Evolutionary conservation across 768 basidiomycete species (phyloP).

Genomic region (Lyophyllum semitale): DNA sequence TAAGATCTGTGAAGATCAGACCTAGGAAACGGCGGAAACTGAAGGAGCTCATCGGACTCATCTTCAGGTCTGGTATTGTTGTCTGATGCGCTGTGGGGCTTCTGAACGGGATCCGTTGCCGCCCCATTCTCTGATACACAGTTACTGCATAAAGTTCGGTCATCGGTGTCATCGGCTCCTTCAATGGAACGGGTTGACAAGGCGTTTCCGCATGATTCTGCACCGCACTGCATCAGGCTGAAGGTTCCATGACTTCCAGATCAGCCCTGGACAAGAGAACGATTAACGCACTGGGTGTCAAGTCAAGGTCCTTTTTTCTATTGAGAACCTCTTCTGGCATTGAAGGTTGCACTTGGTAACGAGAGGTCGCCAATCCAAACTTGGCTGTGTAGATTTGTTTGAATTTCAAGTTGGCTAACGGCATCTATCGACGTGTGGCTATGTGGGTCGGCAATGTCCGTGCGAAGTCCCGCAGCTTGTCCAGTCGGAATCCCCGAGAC

Average conservation of each 20-base stretch:
- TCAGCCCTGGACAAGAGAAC: neutral
- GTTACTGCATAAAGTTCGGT: neutral
- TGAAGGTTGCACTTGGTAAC: neutral
- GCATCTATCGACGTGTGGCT: too few relatives aligned
- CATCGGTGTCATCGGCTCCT: neutral
- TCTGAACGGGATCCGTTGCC: neutral
- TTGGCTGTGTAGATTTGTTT: too few relatives aligned
- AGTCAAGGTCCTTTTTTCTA: neutral
- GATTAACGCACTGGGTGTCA: neutral
- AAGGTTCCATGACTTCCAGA: neutral
- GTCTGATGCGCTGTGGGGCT: neutral
- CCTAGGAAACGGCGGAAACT: slow-evolving; percentile 3
- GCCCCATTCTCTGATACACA: neutral
- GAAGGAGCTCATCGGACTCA: neutral
- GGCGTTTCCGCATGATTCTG: neutral
- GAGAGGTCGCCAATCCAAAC: neutral
- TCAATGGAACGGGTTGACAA: neutral
- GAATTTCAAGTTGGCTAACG: too few relatives aligned
- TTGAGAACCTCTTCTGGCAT: neutral
- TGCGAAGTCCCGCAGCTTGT: too few relatives aligned
- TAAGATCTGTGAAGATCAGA: neutral
- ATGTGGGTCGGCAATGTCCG: too few relatives aligned
- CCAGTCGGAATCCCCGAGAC: too few relatives aligned
- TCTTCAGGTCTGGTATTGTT: neutral
- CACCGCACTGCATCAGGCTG: neutral